Evolutionary conservation across 163 green algal genomes (phyloP).

Genomic region (Scenedesmus sp.): DNA sequence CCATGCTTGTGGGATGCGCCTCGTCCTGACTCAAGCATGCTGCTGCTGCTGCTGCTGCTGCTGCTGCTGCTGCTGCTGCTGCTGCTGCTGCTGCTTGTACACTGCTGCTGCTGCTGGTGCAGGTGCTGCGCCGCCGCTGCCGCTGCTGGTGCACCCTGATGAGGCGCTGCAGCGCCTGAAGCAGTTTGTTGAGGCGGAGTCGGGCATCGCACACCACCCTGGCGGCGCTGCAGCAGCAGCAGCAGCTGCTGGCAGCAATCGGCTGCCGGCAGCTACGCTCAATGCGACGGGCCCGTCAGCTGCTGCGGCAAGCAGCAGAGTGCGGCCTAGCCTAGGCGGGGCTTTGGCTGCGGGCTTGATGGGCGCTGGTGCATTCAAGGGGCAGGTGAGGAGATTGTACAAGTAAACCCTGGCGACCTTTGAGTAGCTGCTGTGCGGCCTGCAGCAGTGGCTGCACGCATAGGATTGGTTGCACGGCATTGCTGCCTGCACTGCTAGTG

Average conservation of each 20-base stretch:
- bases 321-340: neutral
- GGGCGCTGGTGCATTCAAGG: constrained; percentile 5
- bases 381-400: neutral
- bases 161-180: constrained; percentile 73
- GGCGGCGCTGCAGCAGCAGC: neutral
- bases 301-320: neutral
- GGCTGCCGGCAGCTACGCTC: constrained; percentile 49
- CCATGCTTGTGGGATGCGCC: neutral
- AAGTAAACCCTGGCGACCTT: too few species aligned
- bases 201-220: constrained; percentile 48
- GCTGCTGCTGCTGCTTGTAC: too few species aligned
- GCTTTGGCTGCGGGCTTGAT: neutral
- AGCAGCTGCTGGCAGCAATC: neutral
- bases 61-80: too few species aligned
- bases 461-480: neutral
- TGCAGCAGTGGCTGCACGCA: neutral
- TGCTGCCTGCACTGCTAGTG: neutral
- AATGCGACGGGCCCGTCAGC: constrained; percentile 1
- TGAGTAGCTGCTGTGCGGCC: neutral
- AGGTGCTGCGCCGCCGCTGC: neutral
- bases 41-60: too few species aligned
- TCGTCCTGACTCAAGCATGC: too few species aligned
- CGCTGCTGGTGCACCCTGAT: constrained; percentile 73
- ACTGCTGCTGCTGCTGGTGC: neutral
- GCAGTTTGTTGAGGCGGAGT: constrained; percentile 77